Conservation (phyloP, 2,329 filamentous ascomycete genomes). For the Stagonosporopsis rhizophila region DNA sequence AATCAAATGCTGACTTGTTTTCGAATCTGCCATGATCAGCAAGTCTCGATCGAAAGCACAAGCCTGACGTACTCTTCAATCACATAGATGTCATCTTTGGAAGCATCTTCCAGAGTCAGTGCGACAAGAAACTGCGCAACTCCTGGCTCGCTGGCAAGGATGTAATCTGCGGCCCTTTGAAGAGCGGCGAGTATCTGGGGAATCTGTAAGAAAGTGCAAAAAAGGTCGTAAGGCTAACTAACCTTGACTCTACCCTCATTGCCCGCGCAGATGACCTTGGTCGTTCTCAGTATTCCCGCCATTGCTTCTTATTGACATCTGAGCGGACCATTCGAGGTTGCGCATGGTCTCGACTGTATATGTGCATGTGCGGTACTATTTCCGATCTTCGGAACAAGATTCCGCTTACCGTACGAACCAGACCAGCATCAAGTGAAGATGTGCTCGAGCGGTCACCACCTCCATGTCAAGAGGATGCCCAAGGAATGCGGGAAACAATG, state of each 20-base stretch:
- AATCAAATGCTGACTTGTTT: not conserved
- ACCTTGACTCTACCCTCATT: too few species aligned
- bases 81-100: not conserved
- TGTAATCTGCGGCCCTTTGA: not conserved
- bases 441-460: too few species aligned
- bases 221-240: too few species aligned
- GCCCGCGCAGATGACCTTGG: too few species aligned
- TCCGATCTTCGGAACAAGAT: not conserved
- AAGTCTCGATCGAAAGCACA: not conserved
- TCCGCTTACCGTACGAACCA: not conserved
- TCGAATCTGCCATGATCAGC: not conserved
- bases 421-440: not conserved
- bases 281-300: not conserved
- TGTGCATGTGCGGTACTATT: not conserved
- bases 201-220: too few species aligned
- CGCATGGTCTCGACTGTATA: not conserved
- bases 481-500: not conserved
- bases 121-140: not conserved
- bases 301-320: not conserved
- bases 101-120: not conserved
- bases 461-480: not conserved
- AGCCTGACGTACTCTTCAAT: not conserved
- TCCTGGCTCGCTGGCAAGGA: not conserved
- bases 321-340: not conserved
- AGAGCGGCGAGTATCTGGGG: too few species aligned